Evolutionary conservation across 1,284 basidiomycete species (phyloP), one percentile per base, ranked within the genome.

Genomic region (Porogramme epimiltina): DNA sequence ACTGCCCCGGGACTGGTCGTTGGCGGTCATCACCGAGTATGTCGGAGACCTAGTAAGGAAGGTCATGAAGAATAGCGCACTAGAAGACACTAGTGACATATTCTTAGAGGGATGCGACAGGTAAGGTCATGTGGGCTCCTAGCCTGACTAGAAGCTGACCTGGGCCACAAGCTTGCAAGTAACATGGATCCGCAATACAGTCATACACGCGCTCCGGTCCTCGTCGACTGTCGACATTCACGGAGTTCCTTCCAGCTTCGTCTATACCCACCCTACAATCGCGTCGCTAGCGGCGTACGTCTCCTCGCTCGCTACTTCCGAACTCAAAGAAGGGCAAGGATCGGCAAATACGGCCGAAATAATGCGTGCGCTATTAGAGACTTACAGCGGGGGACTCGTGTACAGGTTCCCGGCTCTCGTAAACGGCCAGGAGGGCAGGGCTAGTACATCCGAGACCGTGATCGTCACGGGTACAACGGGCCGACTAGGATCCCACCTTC

Each of bases 401-500:
- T 56, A 50, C 9, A 46, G 18, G 40, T 41, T 41, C 22, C 22
- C 11, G n/a, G n/a, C n/a, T n/a, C 20, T 6, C 40, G 37, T 28
- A 16, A 47, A 52, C 26, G 51, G 41, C 9, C 26, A 44, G 26
- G 44, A 43, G n/a, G 31, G 45, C 20, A 40, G 44, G 9, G 40
- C 31, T 31, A 31, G 33, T 43, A 22, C 20, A 16, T 18, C 33
- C 13, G 64, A 69, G 31, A 59, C 63, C 8, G 63, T 71, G n/a
- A 51, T 73, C n/a, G 48, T 75, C 5, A 73, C 72, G 1, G 73
- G 73, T 8, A 68, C 68, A 5, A 73, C 73, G 1, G 72, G 73
- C 6, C 59, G 63, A 5, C 54, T 74, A 1, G 73, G 73, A 4
- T 62, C 64, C 3, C 61, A 65, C 28, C 51, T 72, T 5, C 62